Percentiles rank a stretch among this genome's conserved stretches.
These are phyloP conservation scores for Scolecobasidium constrictum DNA, from an alignment of 2,329 filamentous ascomycete species.

Conservation along the genomic window DNA sequence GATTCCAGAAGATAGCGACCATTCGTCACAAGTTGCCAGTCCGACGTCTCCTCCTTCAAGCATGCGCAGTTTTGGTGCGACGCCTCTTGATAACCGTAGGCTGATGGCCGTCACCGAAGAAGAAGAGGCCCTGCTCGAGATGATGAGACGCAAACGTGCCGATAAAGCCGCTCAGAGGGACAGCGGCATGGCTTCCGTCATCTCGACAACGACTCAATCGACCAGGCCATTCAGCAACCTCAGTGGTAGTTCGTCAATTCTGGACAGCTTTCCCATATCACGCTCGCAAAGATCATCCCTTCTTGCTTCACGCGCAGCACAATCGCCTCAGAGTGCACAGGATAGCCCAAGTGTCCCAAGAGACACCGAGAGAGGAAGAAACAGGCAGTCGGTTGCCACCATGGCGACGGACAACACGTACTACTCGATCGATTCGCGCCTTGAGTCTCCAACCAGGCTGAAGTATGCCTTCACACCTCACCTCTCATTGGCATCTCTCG, in stretches of 20 bases:
- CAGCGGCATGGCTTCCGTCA: not conserved
- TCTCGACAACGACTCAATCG: not conserved
- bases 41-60: constrained; percentile 16
- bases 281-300: constrained; percentile 7
- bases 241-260: constrained; percentile 6
- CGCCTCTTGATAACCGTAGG: constrained; percentile 22
- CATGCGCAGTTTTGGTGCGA: constrained; percentile 20
- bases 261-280: constrained; percentile 7
- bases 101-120: constrained; percentile 39
- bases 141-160: constrained; percentile 39
- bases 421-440: constrained; percentile 2
- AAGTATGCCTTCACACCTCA: constrained; percentile 4
- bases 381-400: not conserved
- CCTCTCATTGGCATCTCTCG: constrained; percentile 3
- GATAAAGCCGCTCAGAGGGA: constrained; percentile 32
- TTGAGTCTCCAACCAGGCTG: not conserved
- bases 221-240: not conserved
- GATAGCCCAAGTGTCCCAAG: not conserved
- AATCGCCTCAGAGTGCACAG: not conserved
- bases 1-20: constrained; percentile 21
- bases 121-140: constrained; percentile 36
- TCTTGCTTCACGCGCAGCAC: not conserved
- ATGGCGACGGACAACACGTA: not conserved
- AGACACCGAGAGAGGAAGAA: not conserved
- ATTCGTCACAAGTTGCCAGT: constrained; percentile 5